A percentile compares a stretch with the other conserved stretches of the same genome.
These are phyloP conservation scores for Trichoderma simmonsii DNA, from an alignment of 2,329 filamentous ascomycete species.

Conservation along the genomic window DNA sequence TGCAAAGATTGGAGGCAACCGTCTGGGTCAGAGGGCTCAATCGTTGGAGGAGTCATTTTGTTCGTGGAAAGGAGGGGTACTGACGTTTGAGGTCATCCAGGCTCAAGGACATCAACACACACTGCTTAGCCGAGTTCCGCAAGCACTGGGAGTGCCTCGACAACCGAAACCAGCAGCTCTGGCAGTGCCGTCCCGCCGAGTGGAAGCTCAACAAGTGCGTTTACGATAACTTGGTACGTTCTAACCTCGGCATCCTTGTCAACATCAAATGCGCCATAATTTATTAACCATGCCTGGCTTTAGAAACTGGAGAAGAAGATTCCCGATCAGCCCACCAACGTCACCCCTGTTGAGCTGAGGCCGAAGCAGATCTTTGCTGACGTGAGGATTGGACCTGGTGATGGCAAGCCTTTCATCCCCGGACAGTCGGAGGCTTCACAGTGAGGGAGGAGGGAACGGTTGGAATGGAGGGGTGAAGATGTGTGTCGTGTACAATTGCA, in stretches of 20 bases:
- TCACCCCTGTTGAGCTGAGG: constrained; percentile 71
- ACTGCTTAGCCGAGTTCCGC: constrained; percentile 87
- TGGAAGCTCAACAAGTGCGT: constrained; percentile 93
- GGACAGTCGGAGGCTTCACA: constrained; percentile 36
- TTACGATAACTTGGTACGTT: constrained; percentile 87
- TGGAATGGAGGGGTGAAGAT: constrained; percentile 22
- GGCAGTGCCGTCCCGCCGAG: constrained; percentile 88
- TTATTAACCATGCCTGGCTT: background rate
- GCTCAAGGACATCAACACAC: constrained; percentile 91
- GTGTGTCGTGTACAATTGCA: constrained; percentile 30
- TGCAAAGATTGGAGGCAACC: background rate
- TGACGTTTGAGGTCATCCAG: constrained; percentile 43
- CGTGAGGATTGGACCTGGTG: constrained; percentile 42
- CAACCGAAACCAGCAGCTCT: constrained; percentile 96
- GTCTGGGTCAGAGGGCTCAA: background rate
- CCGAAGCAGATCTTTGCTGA: constrained; percentile 61
- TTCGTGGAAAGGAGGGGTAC: background rate
- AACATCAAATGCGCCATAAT: background rate
- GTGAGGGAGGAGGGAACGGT: constrained; percentile 30
- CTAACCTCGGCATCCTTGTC: background rate
- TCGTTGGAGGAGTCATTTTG: background rate
- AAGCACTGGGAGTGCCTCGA: constrained; percentile 94
- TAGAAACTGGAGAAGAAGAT: constrained; percentile 81
- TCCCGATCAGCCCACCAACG: constrained; percentile 67
- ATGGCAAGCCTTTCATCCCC: constrained; percentile 43